Evolutionary conservation across 1,284 basidiomycete species (phyloP).

Genomic region (Inonotus obliquus): DNA sequence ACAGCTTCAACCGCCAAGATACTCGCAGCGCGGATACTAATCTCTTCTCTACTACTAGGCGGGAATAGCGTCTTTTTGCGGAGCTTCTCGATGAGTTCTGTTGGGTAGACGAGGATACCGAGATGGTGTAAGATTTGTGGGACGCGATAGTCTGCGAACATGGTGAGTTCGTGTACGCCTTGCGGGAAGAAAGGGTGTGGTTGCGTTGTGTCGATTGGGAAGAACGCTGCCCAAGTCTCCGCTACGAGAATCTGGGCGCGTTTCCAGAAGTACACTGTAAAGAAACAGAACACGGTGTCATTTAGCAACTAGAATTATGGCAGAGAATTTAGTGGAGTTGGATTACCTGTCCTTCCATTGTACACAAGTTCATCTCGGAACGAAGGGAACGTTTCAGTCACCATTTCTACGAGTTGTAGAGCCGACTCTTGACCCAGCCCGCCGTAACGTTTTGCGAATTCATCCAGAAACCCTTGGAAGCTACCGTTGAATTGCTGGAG

Average conservation of each 20-base stretch:
- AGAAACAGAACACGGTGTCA: neutral
- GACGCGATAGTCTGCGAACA: conserved; percentile 87
- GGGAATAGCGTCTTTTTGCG: conserved; percentile 38
- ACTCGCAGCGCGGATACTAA: conserved; percentile 68
- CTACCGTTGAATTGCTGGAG: conserved; percentile 64
- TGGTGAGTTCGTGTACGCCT: conserved; percentile 64
- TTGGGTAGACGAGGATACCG: conserved; percentile 63
- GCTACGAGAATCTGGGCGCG: conserved; percentile 82
- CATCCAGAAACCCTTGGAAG: conserved; percentile 58
- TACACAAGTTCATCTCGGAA: conserved; percentile 67
- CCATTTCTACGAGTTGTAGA: conserved; percentile 66
- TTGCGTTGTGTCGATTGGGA: conserved; percentile 37
- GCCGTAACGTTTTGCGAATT: conserved; percentile 49
- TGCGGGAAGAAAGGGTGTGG: conserved; percentile 68
- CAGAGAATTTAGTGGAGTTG: conserved; percentile 1
- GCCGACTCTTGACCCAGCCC: conserved; percentile 48
- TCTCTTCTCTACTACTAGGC: conserved; percentile 58
- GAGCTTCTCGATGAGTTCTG: conserved; percentile 46
- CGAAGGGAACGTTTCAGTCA: conserved; percentile 65
- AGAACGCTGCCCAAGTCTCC: conserved; percentile 80
- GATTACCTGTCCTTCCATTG: conserved; percentile 54
- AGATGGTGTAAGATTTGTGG: conserved; percentile 82
- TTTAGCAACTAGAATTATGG: neutral
- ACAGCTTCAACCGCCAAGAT: conserved; percentile 74
- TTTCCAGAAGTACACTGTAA: conserved; percentile 73